Conservation (phyloP, 495 filamentous ascomycete species). For the Aspergillus baeticus region DNA sequence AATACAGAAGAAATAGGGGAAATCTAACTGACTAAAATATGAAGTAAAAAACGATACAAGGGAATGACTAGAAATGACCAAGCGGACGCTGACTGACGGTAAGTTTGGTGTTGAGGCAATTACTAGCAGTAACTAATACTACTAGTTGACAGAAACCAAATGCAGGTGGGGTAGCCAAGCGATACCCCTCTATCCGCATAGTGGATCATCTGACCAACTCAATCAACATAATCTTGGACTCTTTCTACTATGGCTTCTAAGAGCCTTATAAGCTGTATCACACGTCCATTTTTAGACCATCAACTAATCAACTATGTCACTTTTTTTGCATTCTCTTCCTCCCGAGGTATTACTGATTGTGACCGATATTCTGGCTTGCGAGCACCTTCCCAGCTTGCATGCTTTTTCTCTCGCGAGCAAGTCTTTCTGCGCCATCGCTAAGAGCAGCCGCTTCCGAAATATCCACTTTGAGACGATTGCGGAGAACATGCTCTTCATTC, state of each 20-base stretch:
- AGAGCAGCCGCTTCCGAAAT: not conserved
- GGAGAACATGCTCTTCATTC: not conserved
- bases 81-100: too few species aligned
- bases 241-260: not conserved
- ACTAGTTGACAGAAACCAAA: too few species aligned
- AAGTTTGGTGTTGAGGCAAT: too few species aligned
- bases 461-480: not conserved
- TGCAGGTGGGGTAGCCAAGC: too few species aligned
- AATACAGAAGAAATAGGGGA: too few species aligned
- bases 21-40: too few species aligned
- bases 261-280: not conserved
- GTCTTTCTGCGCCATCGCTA: constrained; percentile 1
- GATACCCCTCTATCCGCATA: too few species aligned
- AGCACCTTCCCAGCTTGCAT: constrained; percentile 3
- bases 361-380: not conserved
- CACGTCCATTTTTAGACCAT: not conserved
- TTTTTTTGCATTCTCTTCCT: not conserved
- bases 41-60: too few species aligned
- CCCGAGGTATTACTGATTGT: not conserved
- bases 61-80: too few species aligned
- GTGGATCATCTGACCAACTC: too few species aligned
- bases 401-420: constrained; percentile 4
- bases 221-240: too few species aligned
- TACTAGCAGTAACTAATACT: too few species aligned
- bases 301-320: not conserved